A percentile compares a stretch with the other conserved stretches of the same genome.
Evolutionary conservation across 2,329 filamentous ascomycete genomes (phyloP).

Genomic region (Cladosporium phlei): DNA sequence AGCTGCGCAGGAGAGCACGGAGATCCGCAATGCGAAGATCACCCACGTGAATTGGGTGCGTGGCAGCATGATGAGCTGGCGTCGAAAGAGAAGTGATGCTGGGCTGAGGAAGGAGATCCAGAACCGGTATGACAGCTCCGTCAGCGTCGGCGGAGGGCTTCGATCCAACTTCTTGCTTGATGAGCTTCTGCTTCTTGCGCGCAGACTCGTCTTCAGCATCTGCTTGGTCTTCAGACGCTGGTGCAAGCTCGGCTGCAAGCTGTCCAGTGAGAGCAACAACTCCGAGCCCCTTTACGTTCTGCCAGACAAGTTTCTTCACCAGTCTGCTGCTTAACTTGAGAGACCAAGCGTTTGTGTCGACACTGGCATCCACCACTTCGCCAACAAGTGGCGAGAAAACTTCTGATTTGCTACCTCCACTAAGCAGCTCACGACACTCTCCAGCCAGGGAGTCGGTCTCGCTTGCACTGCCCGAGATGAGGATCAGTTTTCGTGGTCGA

Average conservation of each 20-base stretch:
- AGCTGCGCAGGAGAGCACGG: conserved; percentile 72
- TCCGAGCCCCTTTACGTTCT: conserved; percentile 81
- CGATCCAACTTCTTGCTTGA: conserved; percentile 43
- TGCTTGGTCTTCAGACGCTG: conserved; percentile 28
- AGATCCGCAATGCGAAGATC: conserved; percentile 86
- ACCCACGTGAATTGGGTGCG: conserved; percentile 77
- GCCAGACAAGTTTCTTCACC: conserved; percentile 86
- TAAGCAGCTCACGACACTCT: conserved; percentile 68
- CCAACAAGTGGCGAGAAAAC: conserved; percentile 81
- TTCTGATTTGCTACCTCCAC: conserved; percentile 30
- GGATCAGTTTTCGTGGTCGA: conserved; percentile 85
- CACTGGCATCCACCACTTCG: conserved; percentile 75
- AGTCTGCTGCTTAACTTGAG: conserved; percentile 83
- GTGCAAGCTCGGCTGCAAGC: conserved; percentile 49
- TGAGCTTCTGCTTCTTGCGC: conserved; percentile 51
- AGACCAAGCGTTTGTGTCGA: conserved; percentile 96
- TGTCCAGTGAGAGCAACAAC: conserved; percentile 88
- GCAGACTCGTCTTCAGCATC: conserved; percentile 37
- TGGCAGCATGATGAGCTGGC: conserved; percentile 45
- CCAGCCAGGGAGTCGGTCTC: conserved; percentile 75
- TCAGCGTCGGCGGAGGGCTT: conserved; percentile 41
- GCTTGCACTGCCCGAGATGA: conserved; percentile 73
- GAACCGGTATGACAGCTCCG: conserved; percentile 40
- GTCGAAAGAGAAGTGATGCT: conserved; percentile 3
- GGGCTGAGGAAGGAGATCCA: conserved; percentile 48